Base-by-base conservation (phyloP, 345 rosid species). In the Rhizophora apiculata region DNA sequence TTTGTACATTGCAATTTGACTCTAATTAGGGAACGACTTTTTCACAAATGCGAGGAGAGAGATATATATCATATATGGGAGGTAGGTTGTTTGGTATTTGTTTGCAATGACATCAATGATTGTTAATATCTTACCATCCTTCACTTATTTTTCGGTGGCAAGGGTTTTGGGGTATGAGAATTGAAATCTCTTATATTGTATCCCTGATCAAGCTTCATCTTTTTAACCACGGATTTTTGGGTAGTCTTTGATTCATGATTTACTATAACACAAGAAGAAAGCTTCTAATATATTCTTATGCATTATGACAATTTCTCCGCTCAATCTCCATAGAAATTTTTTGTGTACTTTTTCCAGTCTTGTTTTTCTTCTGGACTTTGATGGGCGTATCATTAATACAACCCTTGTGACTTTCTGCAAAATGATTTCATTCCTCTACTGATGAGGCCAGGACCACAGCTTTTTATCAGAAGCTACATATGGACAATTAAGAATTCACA, bases 1-100 rank as follows among this genome's bases (percentile, higher is more conserved):
- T 62, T 63, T 83, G 87, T 87, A 85, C 77, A 82, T 76, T 75
- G 73, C 76, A 72, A 74, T 52, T 82, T 87, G 77, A 73, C 80
- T 81, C 81, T 70, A 71, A 74, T 84, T 75, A 88, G 84, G 76
- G 52, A 70, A 56, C 75, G 79, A 81, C 82, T 69, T 72, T 78
- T 66, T 67, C 65, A 70, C 71, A 68, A 43, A 43, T 43, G 49
- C 49, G 51, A 60, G 43, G 39, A 58, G 62, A 46, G 24, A 10
- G 43, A 7, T 21, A 1, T 34, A 22, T 39, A 48, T 30, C 30
- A 51, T 4, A 22, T 34, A 54, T 36, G 20, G 30, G 68, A 21
- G 56, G 34, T 60, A 57, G 74, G 64, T 70, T 43, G 27, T 60
- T 68, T 70, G 64, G 75, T 65, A 70, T 51, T 75, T 61, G 68